These are phyloP conservation scores for Kwoniella sp. DNA, from an alignment of 768 basidiomycete genomes.

Conservation along the genomic window DNA sequence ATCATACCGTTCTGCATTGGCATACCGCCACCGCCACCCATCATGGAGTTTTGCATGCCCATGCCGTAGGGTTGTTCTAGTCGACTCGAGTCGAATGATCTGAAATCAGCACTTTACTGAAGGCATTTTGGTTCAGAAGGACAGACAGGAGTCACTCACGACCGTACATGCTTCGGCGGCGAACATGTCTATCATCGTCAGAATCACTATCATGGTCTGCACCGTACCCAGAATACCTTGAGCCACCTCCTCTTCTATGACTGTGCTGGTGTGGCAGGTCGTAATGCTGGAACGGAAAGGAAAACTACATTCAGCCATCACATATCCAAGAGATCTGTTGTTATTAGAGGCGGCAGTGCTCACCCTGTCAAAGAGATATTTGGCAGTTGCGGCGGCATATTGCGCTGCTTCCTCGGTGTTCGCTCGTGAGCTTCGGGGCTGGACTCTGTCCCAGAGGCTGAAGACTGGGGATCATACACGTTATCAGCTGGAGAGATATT, in stretches of 20 bases:
- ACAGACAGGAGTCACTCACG: too few relatives aligned
- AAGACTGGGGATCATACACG: constrained; percentile 31
- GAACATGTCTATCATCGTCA: constrained; percentile 30
- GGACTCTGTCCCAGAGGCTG: constrained; percentile 41
- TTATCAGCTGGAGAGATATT: neutral
- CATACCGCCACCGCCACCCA: constrained; percentile 22
- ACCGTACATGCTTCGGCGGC: constrained; percentile 29
- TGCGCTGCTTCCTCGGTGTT: constrained; percentile 44
- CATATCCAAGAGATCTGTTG: too few relatives aligned
- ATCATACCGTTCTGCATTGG: constrained; percentile 20
- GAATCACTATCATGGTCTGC: constrained; percentile 36
- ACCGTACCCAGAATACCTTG: constrained; percentile 33
- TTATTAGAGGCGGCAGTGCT: constrained; percentile 14
- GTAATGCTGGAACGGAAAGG: constrained; percentile 39
- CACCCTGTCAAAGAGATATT: constrained; percentile 48
- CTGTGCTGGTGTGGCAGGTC: constrained; percentile 29
- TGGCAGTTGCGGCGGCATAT: constrained; percentile 52
- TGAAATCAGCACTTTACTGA: too few relatives aligned
- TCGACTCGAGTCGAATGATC: too few relatives aligned
- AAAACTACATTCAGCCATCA: too few relatives aligned
- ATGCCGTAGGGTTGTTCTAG: constrained; percentile 21
- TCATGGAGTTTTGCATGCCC: constrained; percentile 23
- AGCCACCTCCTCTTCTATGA: constrained; percentile 8
- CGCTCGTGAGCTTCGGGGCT: constrained; percentile 37
- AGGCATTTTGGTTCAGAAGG: too few relatives aligned